Percentiles rank a stretch among this genome's conserved stretches.
Evolutionary conservation across 306 rosid species (phyloP).

Genomic region (Prunus campanulata): DNA sequence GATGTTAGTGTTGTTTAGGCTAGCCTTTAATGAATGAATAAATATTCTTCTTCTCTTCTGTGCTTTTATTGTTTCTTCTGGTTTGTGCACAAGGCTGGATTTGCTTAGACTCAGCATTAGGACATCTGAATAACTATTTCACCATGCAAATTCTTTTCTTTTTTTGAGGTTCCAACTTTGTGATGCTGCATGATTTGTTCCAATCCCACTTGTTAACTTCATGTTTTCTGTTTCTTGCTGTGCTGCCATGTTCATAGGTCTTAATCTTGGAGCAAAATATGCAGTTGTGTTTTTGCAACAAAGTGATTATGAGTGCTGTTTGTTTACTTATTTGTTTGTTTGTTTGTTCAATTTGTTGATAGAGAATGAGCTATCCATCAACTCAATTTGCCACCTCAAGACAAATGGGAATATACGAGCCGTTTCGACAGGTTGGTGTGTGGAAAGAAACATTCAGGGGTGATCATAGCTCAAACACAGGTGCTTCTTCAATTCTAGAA

Average conservation of each 20-base stretch:
- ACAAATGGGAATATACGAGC: constrained; percentile 75
- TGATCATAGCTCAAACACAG: constrained; percentile 40
- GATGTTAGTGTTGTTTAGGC: background rate
- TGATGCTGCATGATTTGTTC: background rate
- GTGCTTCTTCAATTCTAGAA: constrained; percentile 45
- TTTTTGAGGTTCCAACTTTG: background rate
- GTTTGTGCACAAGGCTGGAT: background rate
- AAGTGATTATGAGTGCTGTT: background rate
- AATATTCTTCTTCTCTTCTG: background rate
- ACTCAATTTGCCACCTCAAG: constrained; percentile 47
- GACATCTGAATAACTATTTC: background rate
- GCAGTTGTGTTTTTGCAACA: background rate
- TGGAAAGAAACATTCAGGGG: constrained; percentile 63
- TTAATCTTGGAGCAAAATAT: background rate
- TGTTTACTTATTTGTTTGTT: background rate
- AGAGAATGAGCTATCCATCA: constrained; percentile 66
- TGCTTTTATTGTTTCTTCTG: background rate
- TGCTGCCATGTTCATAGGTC: constrained; percentile 2
- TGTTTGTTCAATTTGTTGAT: background rate
- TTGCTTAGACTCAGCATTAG: too few relatives aligned
- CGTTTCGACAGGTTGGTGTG: constrained; percentile 69
- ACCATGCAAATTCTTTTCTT: background rate
- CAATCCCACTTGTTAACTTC: background rate
- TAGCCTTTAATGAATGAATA: background rate
- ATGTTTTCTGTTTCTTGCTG: background rate